Base-by-base conservation (phyloP, 768 basidiomycete genomes). In the Boletus sp. region DNA sequence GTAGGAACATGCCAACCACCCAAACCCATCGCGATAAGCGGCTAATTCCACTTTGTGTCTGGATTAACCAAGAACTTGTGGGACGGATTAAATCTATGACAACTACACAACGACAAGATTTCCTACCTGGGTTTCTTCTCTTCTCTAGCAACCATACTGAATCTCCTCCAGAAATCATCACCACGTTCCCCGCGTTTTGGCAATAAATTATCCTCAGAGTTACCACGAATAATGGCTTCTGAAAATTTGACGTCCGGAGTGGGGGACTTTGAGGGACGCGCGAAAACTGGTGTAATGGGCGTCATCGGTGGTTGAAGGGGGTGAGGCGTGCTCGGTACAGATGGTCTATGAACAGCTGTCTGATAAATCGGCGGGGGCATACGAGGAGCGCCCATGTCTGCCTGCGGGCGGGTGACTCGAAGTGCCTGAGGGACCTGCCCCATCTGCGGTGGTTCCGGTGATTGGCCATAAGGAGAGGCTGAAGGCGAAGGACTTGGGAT, bases 81-180 rank as follows among this genome's bases (percentile, higher is more conserved):
- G 32, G 18, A 37, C 33, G 36, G 5, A 52, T 47, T 44, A 24
- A 55, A 55, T 9, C 18, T 17, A 60, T 20, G 24, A 52, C n/a
- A 33, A 47, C 14, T 11, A 37, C 20, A 14, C 14, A 46, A 35
- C 17, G 15, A 55, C 37, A 51, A 20, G 37, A 15, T 47, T 41
- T 60, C 62, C 18, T 51, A 78, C 79, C 73, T 76, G 71, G 80
- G 78, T 63, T 83, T 83, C 66, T 77, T 76, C 62, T 88, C 84
- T 56, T 85, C 84, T 66, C 83, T 89, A 9, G 84, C 90, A 59
- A 92, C 84, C 77, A 92, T 90, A 58, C 87, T 89, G 73, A 92
- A 93, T 39, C 91, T 79, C 57, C 88, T 78, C 91, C 91, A 93
- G 73, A 93, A 92, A 64, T 92, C 87, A 64, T 92, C 90, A 1